Base-by-base conservation (phyloP, 306 rosid species). In the Cucumis cinereus region DNA sequence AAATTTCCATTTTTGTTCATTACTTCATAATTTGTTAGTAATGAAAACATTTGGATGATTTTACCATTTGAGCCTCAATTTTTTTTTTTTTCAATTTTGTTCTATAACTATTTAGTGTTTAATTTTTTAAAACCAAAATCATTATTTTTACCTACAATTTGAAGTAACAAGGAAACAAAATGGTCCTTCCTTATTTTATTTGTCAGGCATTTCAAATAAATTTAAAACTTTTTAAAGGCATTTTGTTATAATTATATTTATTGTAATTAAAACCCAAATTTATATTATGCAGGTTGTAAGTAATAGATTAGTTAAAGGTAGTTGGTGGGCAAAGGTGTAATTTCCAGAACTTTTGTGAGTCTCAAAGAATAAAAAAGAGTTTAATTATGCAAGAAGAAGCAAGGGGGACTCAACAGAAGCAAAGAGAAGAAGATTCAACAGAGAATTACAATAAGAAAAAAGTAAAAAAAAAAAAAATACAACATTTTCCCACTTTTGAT, bases 221-320 rank as follows among this genome's bases (percentile, higher is more conserved):
- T 41, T 9, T 45, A 2, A 45, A 45, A 45, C 5, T 45, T 4
- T 45, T 45, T 45, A 2, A 2, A 45, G 52, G 4, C 22, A 7
- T 52, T 52, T 0, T 52, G 11, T 52, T 52, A 9, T 8, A 28
- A 9, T 2, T 7, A 54, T 60, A 60, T 40, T 8, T 57, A 60
- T 69, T 22, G 47, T 74, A 49, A 56, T 49, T 49, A 49, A 38
- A 40, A 4, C 20, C 70, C 38, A n/a, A 15, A 82, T 20, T 38
- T 81, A 2, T 6, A 15, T 38, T 53, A 10, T 82, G 84, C 95
- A 93, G 98, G 84, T 81, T 41, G 90, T 9, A 93, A 90, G 79
- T 90, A 84, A 85, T 63, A 56, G 6, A 14, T 68, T 49, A 49
- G 35, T 3, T 30, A 3, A 30, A 30, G 35, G 59, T 14, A 56